Conservation (phyloP, 176 grass and related monocot species). For the Juncus effusus region DNA sequence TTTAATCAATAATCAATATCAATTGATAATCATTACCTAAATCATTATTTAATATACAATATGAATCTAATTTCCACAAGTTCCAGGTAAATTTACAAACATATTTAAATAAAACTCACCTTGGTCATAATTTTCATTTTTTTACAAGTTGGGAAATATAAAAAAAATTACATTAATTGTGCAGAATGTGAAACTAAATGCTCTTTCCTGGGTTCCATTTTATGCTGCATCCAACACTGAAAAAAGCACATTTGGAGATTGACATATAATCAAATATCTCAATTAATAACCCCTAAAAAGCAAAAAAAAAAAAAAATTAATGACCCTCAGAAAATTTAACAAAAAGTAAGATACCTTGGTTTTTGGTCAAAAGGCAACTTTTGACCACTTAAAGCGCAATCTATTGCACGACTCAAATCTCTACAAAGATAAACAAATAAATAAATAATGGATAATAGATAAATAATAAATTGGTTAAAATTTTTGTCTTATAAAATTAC, state of each 20-base stretch:
- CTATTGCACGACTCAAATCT: conserved; percentile 76
- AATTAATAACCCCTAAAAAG: background rate
- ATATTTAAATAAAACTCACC: conserved; percentile 2
- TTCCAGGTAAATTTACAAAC: too few species aligned
- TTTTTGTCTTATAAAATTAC: conserved; percentile 29
- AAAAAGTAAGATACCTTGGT: conserved; percentile 38
- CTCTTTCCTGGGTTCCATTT: conserved; percentile 73
- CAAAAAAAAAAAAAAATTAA: background rate
- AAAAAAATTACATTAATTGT: background rate
- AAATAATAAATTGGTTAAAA: background rate
- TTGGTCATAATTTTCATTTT: conserved; percentile 1
- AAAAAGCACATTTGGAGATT: background rate
- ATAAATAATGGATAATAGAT: background rate
- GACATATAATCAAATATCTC: background rate
- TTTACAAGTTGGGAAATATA: background rate
- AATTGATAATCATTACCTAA: background rate
- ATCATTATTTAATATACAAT: background rate
- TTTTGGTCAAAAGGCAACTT: conserved; percentile 43
- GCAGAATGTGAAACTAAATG: background rate
- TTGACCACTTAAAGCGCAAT: conserved; percentile 78
- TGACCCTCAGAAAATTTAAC: background rate
- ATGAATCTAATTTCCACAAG: background rate
- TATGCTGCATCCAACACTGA: conserved; percentile 89
- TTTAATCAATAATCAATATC: background rate
- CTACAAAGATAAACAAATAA: conserved; percentile 28